Evolutionary conservation across 2,329 filamentous ascomycete species (phyloP).

Genomic region (Talaromyces sp.): DNA sequence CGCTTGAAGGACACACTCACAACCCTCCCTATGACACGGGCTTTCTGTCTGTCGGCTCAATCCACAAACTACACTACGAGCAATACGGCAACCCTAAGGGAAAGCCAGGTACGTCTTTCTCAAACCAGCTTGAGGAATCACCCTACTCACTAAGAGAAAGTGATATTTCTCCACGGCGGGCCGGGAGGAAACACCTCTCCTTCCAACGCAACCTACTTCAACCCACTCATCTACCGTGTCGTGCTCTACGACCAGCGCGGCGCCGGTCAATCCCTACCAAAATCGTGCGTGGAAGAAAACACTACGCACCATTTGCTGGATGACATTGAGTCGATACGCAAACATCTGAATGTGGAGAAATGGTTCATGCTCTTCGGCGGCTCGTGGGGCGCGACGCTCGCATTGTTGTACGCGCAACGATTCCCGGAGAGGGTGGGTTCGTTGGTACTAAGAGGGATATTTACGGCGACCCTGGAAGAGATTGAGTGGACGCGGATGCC

Average conservation of each 20-base stretch:
- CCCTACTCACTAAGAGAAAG: conserved; percentile 12
- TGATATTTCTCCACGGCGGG: conserved; percentile 46
- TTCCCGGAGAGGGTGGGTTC: conserved; percentile 39
- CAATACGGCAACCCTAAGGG: conserved; percentile 39
- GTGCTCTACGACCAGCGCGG: conserved; percentile 50
- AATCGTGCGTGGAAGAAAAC: conserved; percentile 42
- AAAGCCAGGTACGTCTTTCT: conserved; percentile 32
- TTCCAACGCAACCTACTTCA: conserved; percentile 41
- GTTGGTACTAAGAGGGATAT: conserved; percentile 45
- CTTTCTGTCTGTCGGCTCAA: conserved; percentile 31
- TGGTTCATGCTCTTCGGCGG: conserved; percentile 49
- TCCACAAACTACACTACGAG: conserved; percentile 38
- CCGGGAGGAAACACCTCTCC: conserved; percentile 39
- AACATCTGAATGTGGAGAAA: conserved; percentile 41
- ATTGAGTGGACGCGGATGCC: not conserved
- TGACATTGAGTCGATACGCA: conserved; percentile 46
- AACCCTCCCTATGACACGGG: conserved; percentile 33
- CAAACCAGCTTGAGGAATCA: not conserved
- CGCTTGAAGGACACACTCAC: conserved; percentile 28
- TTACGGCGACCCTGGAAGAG: conserved; percentile 20
- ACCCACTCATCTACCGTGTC: conserved; percentile 44
- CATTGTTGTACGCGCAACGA: conserved; percentile 44
- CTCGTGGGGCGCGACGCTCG: conserved; percentile 48
- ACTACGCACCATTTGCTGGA: conserved; percentile 44
- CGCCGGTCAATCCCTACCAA: conserved; percentile 43